phyloP scores from a whole-genome alignment of 495 filamentous ascomycete genomes.

The Penicillium lividum region DNA sequence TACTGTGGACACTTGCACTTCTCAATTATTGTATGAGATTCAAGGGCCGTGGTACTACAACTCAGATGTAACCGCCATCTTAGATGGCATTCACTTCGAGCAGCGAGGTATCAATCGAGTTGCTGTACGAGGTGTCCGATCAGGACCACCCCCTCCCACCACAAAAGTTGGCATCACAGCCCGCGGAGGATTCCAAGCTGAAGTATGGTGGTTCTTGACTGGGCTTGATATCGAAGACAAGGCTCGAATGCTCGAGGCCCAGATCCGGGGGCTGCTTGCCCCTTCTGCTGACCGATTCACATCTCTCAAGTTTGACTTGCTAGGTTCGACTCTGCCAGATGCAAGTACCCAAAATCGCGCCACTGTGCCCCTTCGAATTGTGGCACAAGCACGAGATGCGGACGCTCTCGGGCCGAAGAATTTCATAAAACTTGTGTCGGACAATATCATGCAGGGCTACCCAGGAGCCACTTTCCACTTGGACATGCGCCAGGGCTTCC shows the following conservation, averaged over 20 bases:
- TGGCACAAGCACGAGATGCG: slow-evolving; percentile 38
- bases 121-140: slow-evolving; percentile 27
- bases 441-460: slow-evolving; percentile 47
- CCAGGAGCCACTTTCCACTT: slow-evolving; percentile 45
- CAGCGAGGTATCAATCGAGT: slow-evolving; percentile 42
- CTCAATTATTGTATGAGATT: slow-evolving; percentile 60
- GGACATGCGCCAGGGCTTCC: slow-evolving; percentile 41
- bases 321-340: slow-evolving; percentile 33
- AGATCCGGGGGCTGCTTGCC: slow-evolving; percentile 28
- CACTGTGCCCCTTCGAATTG: slow-evolving; percentile 40
- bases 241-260: slow-evolving; percentile 41
- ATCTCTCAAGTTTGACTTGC: slow-evolving; percentile 34
- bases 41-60: slow-evolving; percentile 60
- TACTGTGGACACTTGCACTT: slow-evolving; percentile 54
- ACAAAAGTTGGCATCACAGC: slow-evolving; percentile 58
- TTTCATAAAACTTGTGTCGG: slow-evolving; percentile 40
- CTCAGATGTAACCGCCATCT: slow-evolving; percentile 55
- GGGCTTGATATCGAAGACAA: slow-evolving; percentile 51
- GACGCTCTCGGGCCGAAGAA: slow-evolving; percentile 35
- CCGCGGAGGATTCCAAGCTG: slow-evolving; percentile 49
- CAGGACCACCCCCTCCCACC: slow-evolving; percentile 50
- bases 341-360: slow-evolving; percentile 36
- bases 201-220: slow-evolving; percentile 42
- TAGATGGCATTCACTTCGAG: slow-evolving; percentile 50
- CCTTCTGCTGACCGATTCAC: slow-evolving; percentile 28